A percentile compares a stretch with the other conserved stretches of the same genome.
These are phyloP conservation scores for Apiotrichum domesticum DNA, from an alignment of 1,284 basidiomycete species.

Conservation along the genomic window DNA sequence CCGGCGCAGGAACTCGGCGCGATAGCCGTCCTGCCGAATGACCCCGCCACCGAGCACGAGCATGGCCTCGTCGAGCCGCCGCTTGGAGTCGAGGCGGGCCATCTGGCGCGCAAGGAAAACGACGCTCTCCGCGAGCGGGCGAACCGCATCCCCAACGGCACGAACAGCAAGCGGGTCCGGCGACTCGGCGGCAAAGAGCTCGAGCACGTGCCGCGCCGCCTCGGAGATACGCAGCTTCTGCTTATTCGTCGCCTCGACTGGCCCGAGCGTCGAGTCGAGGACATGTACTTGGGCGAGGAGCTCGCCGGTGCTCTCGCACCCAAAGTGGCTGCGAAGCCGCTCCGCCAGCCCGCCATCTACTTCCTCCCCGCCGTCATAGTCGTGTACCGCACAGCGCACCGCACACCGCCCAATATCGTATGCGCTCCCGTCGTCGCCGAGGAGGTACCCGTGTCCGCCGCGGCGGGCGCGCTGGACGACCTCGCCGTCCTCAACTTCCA, in stretches of 20 bases:
- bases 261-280: conserved; percentile 21
- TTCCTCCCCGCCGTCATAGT: conserved; percentile 26
- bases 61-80: conserved; percentile 11
- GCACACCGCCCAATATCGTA: conserved; percentile 34
- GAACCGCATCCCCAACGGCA: conserved; percentile 18
- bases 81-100: neutral
- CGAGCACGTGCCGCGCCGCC: conserved; percentile 21
- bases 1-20: conserved; percentile 17
- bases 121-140: conserved; percentile 18
- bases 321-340: conserved; percentile 25
- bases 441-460: conserved; percentile 34
- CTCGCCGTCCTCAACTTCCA: conserved; percentile 21
- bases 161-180: conserved; percentile 24
- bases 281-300: conserved; percentile 32
- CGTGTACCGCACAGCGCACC: conserved; percentile 24
- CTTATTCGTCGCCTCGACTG: conserved; percentile 26
- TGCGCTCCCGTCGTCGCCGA: conserved; percentile 37
- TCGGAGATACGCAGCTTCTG: conserved; percentile 30
- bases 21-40: conserved; percentile 26
- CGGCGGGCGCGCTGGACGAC: conserved; percentile 24
- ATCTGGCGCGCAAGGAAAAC: conserved; percentile 23
- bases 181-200: conserved; percentile 10
- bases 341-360: conserved; percentile 17
- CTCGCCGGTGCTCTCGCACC: conserved; percentile 23
- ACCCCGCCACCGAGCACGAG: conserved; percentile 30